Evolutionary conservation across 2,329 filamentous ascomycete species (phyloP).

Genomic region (Xylaria sp.): DNA sequence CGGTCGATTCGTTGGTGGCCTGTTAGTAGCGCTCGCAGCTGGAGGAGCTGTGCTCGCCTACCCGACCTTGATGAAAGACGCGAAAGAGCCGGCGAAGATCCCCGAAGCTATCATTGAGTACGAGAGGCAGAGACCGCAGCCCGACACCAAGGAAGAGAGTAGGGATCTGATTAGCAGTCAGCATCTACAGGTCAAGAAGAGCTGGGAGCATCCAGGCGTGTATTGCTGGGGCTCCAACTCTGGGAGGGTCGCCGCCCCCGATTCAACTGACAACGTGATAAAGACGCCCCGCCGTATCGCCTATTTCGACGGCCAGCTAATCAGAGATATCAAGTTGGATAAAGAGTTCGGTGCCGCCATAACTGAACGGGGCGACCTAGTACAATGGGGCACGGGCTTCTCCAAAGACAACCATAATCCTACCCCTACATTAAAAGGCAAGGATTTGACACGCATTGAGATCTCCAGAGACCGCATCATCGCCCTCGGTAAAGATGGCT

Average conservation of each 20-base stretch:
- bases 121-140: slow-evolving; percentile 71
- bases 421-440: slow-evolving; percentile 78
- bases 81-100: slow-evolving; percentile 37
- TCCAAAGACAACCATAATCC: slow-evolving; percentile 73
- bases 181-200: slow-evolving; percentile 87
- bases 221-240: slow-evolving; percentile 94
- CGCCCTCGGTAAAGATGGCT: slow-evolving; percentile 77
- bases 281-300: slow-evolving; percentile 82
- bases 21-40: slow-evolving; percentile 43
- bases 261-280: slow-evolving; percentile 79
- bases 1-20: slow-evolving; percentile 42
- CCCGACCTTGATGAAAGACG: slow-evolving; percentile 38
- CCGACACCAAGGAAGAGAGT: slow-evolving; percentile 75
- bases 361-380: slow-evolving; percentile 84
- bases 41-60: slow-evolving; percentile 45
- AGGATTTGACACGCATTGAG: slow-evolving; percentile 79
- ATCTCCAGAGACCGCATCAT: slow-evolving; percentile 87
- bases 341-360: slow-evolving; percentile 86
- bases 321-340: slow-evolving; percentile 89
- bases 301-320: slow-evolving; percentile 84
- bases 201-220: slow-evolving; percentile 84
- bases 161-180: slow-evolving; percentile 83
- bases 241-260: slow-evolving; percentile 85
- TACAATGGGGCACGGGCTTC: slow-evolving; percentile 91
- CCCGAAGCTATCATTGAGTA: slow-evolving; percentile 69